Evolutionary conservation across 495 filamentous ascomycete genomes (phyloP), one percentile per base, ranked within the genome.

Genomic region (Usnea hakonensis): DNA sequence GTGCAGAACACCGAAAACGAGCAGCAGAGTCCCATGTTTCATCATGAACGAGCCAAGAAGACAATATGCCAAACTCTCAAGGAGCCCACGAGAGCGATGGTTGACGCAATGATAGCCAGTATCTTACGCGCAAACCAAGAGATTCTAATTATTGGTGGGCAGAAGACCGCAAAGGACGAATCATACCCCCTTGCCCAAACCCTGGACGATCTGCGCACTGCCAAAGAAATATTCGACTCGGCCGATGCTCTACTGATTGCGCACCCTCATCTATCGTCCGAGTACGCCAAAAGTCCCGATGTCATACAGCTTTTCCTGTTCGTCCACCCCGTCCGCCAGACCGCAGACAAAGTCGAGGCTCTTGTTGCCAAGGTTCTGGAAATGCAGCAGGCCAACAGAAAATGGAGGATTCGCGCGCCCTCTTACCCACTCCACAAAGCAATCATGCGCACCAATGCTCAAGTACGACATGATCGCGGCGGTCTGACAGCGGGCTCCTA

Each of bases 401-500:
- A 71, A 62, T 73, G 73, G 72, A 72, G 67, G 1, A 59, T 83
- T 32, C 74, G 80, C 56, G 65, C 73, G 1, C 82, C 82, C 21
- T 76, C 76, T 16, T 84, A 84, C 62, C 80, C 79, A 14, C 75
- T 77, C 9, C 43, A 56, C n/a, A 82, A 85, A 65, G 73, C 78
- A 2, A 38, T 83, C 1, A 73, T 83, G 56, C 74, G 82, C 30
- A 75, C 76, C 11, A 83, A 82, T 66, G 74, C 78, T 19, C 81
- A 83, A 62, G 82, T 84, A 30, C 72, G 78, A 17, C 82, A 84
- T 67, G 82, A 85, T 65, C 73, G 82, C 60, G 82, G 82, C 38
- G 82, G 82, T 9, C 71, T 82, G 16, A 82, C 81, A 35, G 78
- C 76, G 9, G 74, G 73, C 21, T 82, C 76, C 53, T 84, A 81